Base-by-base conservation (phyloP, 345 rosid species). In the Abelmoschus esculentus region DNA sequence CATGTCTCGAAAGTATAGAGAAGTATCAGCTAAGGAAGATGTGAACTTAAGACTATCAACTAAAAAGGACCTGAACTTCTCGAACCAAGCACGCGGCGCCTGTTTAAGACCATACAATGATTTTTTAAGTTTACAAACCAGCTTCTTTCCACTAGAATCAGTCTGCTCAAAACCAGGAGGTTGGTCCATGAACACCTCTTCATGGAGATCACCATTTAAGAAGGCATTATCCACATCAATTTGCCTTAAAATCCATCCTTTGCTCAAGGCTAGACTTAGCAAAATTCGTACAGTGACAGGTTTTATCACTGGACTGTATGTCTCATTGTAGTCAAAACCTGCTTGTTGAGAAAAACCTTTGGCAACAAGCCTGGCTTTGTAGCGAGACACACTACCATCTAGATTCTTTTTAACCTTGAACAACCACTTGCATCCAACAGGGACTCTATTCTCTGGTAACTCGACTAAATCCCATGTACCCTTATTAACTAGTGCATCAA, bases 231-330 rank as follows among this genome's bases (percentile, higher is more conserved):
- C 13, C 0, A 44, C 13, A 13, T 44, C 15, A 0, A 44, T 10
- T 44, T 44, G 49, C 1, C 49, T 44, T 0, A 44, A 1, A 1
- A 9, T 1, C 49, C 49, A 44, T 8, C 13, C 3, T 2, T 44
- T 44, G 3, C 14, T 10, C 0, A 44, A 0, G 0, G 13, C 14
- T 0, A 44, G 3, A 3, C 14, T 2, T 0, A 8, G 13, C 0
- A 44, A 13, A 1, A 44, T 3, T 3, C 49, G 2, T 2, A 44
- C 13, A 10, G 3, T 44, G 0, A 44, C 49, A 0, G 13, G 14
- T 1, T 44, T 44, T 1, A 44, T 15, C 2, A 44, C 15, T 1
- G 49, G 49, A 44, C 14, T 9, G 0, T 9, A 8, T 1, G 13
- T 11, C 13, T 44, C 49, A 44, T 3, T 11, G 3, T 44, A 44